phyloP scores from a whole-genome alignment of 768 basidiomycete genomes.

The Russula earlei region DNA sequence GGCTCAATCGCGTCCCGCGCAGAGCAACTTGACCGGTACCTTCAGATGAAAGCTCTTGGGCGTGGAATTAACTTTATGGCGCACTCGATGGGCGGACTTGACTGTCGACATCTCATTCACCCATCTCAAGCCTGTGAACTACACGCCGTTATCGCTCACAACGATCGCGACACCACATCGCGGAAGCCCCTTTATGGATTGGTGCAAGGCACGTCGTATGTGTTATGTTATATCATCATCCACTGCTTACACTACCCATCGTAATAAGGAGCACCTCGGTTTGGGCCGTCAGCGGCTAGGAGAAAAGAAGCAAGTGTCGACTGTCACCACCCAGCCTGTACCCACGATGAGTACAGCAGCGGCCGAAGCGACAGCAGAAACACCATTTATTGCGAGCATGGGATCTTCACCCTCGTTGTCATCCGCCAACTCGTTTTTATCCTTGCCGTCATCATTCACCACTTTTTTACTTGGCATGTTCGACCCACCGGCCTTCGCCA shows the following conservation, averaged over 20 bases:
- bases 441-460: constrained; percentile 75
- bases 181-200: constrained; percentile 98
- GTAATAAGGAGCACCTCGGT: constrained; percentile 73
- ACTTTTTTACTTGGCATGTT: constrained; percentile 79
- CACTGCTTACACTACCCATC: background rate
- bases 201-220: constrained; percentile 68
- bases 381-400: background rate
- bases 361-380: background rate
- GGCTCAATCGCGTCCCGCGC: constrained; percentile 83
- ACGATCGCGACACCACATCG: constrained; percentile 90
- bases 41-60: constrained; percentile 56
- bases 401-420: constrained; percentile 9
- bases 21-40: constrained; percentile 58
- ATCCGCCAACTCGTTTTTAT: constrained; percentile 41
- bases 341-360: background rate
- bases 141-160: constrained; percentile 80
- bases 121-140: constrained; percentile 71
- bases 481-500: constrained; percentile 95
- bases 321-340: background rate
- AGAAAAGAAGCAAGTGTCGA: background rate
- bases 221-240: background rate
- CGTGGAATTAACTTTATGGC: constrained; percentile 88
- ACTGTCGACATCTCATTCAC: constrained; percentile 89
- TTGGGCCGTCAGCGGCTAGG: constrained; percentile 41
- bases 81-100: constrained; percentile 97